These are phyloP conservation scores for Aspergillus fischeri DNA, from an alignment of 2,329 filamentous ascomycete genomes.

Conservation along the genomic window DNA sequence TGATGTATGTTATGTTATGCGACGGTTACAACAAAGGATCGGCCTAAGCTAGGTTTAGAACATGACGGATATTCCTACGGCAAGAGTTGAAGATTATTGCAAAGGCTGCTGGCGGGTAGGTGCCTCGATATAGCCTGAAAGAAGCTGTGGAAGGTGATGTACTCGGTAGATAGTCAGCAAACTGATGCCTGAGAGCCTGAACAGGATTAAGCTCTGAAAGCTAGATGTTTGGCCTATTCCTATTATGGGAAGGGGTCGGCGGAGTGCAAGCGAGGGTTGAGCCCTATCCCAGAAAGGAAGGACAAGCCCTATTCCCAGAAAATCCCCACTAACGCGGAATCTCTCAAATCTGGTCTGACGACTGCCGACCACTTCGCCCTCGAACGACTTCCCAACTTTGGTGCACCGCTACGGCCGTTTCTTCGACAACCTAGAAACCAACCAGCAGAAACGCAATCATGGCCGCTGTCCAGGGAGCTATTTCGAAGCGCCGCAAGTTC, in stretches of 20 bases:
- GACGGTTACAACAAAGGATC: neutral
- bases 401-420: constrained; percentile 28
- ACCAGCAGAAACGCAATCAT: constrained; percentile 41
- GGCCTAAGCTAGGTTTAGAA: neutral
- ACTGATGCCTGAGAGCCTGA: constrained; percentile 6
- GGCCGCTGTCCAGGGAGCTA: constrained; percentile 49
- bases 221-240: constrained; percentile 10
- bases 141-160: neutral
- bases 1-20: constrained; percentile 1
- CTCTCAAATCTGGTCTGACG: constrained; percentile 31
- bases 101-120: neutral
- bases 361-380: constrained; percentile 25
- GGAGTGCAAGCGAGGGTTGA: constrained; percentile 36
- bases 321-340: constrained; percentile 38
- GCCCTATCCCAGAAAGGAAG: constrained; percentile 36
- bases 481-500: constrained; percentile 63
- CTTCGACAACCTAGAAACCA: constrained; percentile 30
- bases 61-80: neutral
- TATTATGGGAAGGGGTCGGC: constrained; percentile 19
- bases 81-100: neutral
- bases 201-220: constrained; percentile 4
- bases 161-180: neutral
- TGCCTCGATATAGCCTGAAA: neutral
- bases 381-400: constrained; percentile 26
- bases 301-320: constrained; percentile 30